Evolutionary conservation across 805 yeast species (phyloP).

Genomic region (Ogataea pini): DNA sequence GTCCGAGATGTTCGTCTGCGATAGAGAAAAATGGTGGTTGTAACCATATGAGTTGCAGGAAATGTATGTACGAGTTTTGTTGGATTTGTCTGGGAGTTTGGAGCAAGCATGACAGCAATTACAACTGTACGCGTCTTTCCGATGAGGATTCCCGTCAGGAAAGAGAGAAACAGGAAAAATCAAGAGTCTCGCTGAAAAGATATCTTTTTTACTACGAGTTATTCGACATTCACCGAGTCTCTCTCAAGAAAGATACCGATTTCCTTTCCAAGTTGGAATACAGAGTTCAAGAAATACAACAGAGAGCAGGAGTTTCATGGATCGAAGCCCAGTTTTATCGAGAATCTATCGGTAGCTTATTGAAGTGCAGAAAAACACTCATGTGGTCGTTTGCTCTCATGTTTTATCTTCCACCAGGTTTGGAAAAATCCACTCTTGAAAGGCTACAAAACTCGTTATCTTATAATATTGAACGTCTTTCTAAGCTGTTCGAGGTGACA

Average conservation of each 20-base stretch:
- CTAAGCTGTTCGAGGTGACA: slow-evolving; percentile 38
- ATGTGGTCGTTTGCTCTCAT: slow-evolving; percentile 92
- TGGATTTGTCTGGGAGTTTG: slow-evolving; percentile 89
- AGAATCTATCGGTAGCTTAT: slow-evolving; percentile 65
- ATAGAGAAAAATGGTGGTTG: slow-evolving; percentile 97
- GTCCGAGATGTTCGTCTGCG: slow-evolving; percentile 76
- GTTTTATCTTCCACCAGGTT: slow-evolving; percentile 54
- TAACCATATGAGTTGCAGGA: slow-evolving; percentile 89
- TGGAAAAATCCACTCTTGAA: slow-evolving; percentile 65
- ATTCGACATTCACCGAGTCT: slow-evolving; percentile 72
- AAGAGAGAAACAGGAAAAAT: slow-evolving; percentile 42
- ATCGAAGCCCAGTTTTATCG: slow-evolving; percentile 82
- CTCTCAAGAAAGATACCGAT: slow-evolving; percentile 69
- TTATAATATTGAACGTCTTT: slow-evolving; percentile 32
- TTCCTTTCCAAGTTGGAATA: slow-evolving; percentile 63
- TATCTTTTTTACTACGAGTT: slow-evolving; percentile 76
- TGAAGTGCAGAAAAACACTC: slow-evolving; percentile 70
- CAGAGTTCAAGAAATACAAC: slow-evolving; percentile 66
- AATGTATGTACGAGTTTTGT: slow-evolving; percentile 80
- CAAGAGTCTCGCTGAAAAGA: slow-evolving; percentile 54
- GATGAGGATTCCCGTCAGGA: slow-evolving; percentile 42
- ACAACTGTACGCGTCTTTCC: slow-evolving; percentile 59
- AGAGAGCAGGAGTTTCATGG: slow-evolving; percentile 70
- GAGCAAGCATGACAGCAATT: slow-evolving; percentile 66
- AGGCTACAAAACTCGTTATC: slow-evolving; percentile 27